These are phyloP conservation scores for Chlorella vulgaris DNA, from an alignment of 139 green algal genomes.

Conservation along the genomic window DNA sequence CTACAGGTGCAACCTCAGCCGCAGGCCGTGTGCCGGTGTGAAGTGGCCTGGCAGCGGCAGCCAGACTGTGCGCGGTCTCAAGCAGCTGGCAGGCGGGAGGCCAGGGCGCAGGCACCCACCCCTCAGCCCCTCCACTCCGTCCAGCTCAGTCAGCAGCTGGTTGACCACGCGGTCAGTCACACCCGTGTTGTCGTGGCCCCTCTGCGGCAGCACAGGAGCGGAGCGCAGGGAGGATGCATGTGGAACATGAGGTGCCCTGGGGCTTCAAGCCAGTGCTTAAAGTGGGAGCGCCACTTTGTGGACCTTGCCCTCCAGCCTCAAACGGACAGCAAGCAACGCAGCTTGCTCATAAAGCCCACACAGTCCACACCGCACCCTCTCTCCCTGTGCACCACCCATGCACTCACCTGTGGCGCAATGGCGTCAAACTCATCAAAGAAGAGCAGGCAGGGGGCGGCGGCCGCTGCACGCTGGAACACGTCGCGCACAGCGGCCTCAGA, in stretches of 20 bases:
- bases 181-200: conserved; percentile 94
- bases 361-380: neutral
- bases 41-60: no score
- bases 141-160: conserved; percentile 97
- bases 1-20: neutral
- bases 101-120: conserved; percentile 43
- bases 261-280: no score
- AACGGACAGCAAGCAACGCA: no score
- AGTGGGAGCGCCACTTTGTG: no score
- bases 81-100: no score
- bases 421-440: conserved; percentile 99
- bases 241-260: no score
- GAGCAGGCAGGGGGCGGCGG: conserved; percentile 92
- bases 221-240: neutral
- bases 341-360: no score
- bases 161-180: conserved; percentile 96
- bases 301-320: no score
- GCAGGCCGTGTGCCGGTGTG: no score
- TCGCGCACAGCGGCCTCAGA: conserved; percentile 91
- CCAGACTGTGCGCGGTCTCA: no score
- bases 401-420: conserved; percentile 75
- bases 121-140: conserved; percentile 91
- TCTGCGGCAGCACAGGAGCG: conserved; percentile 13
- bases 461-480: conserved; percentile 85
- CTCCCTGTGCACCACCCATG: neutral